Conservation (phyloP, 148 eudicot genomes). For the Camellia sinensis region DNA sequence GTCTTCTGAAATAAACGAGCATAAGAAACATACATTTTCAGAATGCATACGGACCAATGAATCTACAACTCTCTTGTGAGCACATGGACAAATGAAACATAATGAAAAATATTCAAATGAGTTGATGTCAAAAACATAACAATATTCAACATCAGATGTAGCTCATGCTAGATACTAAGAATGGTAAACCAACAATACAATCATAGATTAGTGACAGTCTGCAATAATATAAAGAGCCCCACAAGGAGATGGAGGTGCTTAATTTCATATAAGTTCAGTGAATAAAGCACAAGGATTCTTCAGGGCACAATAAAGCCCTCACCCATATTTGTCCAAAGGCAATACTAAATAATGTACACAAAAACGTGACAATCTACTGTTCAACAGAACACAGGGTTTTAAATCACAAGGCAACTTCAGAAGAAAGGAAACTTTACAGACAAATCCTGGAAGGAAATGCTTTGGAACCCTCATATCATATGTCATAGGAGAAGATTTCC, state of each 20-base stretch:
- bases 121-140: background rate
- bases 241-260: background rate
- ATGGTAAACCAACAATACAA: too few relatives aligned
- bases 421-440: too few relatives aligned
- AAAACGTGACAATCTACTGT: too few relatives aligned
- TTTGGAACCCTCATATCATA: background rate
- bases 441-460: too few relatives aligned
- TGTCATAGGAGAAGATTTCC: background rate
- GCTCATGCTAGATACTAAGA: background rate
- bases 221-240: background rate
- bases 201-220: background rate
- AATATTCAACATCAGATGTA: background rate
- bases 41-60: background rate
- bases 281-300: too few relatives aligned
- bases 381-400: too few relatives aligned
- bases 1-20: slow-evolving; percentile 56
- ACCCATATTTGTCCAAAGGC: too few relatives aligned
- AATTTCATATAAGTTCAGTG: background rate
- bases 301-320: too few relatives aligned
- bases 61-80: background rate
- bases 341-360: too few relatives aligned
- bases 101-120: background rate
- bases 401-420: too few relatives aligned
- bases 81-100: background rate
- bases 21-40: slow-evolving; percentile 23